Evolutionary conservation across 257 asterid genomes (phyloP).

Genomic region (Orobanche coerulescens): DNA sequence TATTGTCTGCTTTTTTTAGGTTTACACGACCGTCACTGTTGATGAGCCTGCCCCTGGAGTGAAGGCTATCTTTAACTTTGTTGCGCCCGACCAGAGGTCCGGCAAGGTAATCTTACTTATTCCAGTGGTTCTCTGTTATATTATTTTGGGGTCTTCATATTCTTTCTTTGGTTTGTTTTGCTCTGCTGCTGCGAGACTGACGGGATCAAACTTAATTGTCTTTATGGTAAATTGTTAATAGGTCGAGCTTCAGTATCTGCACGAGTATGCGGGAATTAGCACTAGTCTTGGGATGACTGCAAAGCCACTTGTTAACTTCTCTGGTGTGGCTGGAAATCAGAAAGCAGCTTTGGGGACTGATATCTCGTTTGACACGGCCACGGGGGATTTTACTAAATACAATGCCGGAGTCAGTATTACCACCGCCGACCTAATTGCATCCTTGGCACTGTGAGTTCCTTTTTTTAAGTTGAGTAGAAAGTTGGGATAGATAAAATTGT

Average conservation of each 20-base stretch:
- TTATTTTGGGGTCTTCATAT: not conserved
- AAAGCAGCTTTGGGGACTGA: constrained; percentile 66
- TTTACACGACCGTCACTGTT: constrained; percentile 58
- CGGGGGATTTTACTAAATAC: constrained; percentile 66
- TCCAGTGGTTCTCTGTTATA: not conserved
- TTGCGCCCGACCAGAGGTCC: constrained; percentile 82
- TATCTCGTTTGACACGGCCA: constrained; percentile 80
- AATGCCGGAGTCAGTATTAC: constrained; percentile 68
- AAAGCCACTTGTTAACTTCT: constrained; percentile 77
- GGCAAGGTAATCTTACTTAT: constrained; percentile 62
- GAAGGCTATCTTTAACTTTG: constrained; percentile 76
- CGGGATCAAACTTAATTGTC: not conserved
- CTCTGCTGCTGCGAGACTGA: not conserved
- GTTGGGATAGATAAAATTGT: not conserved
- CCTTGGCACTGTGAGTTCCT: constrained; percentile 66
- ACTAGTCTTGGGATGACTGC: constrained; percentile 87
- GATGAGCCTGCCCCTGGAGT: constrained; percentile 97
- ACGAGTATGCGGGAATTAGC: constrained; percentile 86
- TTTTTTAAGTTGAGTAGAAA: not conserved
- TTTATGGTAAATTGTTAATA: constrained; percentile 25
- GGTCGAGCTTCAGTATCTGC: constrained; percentile 93
- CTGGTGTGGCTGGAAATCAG: constrained; percentile 84
- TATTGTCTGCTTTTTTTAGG: constrained; percentile 34
- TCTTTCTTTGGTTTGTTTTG: not conserved
- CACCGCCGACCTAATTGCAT: constrained; percentile 69